phyloP scores from a whole-genome alignment of 352 stramenopile species.

The Phytophthora cactorum region DNA sequence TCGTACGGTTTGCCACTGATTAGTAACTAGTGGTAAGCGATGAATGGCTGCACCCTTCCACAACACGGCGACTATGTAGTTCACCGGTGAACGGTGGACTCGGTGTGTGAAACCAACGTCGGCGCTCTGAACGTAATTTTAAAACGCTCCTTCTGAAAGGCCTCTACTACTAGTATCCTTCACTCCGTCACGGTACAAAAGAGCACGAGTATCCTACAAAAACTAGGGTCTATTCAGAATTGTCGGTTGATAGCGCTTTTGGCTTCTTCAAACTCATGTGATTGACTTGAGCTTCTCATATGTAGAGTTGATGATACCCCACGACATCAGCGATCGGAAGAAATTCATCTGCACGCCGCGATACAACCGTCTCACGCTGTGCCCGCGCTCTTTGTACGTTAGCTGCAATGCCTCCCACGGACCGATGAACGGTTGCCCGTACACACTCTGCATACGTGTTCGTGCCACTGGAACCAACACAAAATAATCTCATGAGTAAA shows the following conservation, averaged over 20 bases:
- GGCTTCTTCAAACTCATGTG: slow-evolving; percentile 36
- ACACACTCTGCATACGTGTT: slow-evolving; percentile 86
- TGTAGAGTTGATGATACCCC: slow-evolving; percentile 91
- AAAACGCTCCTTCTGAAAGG: too few relatives aligned
- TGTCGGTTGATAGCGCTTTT: background rate
- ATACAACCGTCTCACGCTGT: slow-evolving; percentile 70
- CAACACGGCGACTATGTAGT: too few relatives aligned
- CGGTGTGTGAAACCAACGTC: too few relatives aligned
- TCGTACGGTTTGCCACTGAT: background rate
- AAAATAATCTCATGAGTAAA: slow-evolving; percentile 11
- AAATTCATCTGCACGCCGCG: slow-evolving; percentile 91
- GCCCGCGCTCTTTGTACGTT: slow-evolving; percentile 78
- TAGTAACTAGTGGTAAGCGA: too few relatives aligned
- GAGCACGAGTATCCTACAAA: background rate
- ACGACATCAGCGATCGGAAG: slow-evolving; percentile 85
- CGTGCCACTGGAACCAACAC: slow-evolving; percentile 56
- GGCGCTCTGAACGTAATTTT: too few relatives aligned
- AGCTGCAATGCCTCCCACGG: slow-evolving; percentile 60
- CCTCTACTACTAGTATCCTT: too few relatives aligned
- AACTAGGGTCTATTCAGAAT: slow-evolving; percentile 12
- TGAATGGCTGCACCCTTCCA: too few relatives aligned
- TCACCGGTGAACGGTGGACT: too few relatives aligned
- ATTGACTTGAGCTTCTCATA: slow-evolving; percentile 89
- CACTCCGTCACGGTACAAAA: background rate
- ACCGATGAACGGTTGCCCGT: slow-evolving; percentile 68